A percentile compares a stretch with the other conserved stretches of the same genome.
These are phyloP conservation scores for Beta corolliflora DNA, from an alignment of 179 eudicot species.

Conservation along the genomic window DNA sequence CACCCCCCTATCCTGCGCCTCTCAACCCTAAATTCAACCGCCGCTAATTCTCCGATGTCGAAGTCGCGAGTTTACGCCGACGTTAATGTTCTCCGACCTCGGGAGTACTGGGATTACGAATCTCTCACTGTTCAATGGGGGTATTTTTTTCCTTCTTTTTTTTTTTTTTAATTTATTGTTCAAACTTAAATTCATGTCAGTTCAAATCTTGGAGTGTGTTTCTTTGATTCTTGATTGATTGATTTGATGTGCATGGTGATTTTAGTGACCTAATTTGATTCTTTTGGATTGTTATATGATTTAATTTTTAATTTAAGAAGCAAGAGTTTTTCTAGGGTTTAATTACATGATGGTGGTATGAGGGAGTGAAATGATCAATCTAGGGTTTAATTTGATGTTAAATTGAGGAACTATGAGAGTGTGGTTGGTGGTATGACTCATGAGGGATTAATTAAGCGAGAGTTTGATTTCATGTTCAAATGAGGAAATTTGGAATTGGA, in stretches of 20 bases:
- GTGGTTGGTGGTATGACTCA: too few species aligned
- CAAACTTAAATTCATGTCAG: not conserved
- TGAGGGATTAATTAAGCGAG: too few species aligned
- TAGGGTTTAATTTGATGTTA: not conserved
- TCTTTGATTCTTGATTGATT: too few species aligned
- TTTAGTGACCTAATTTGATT: not conserved
- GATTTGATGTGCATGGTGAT: slow-evolving; percentile 3
- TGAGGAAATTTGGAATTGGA: not conserved
- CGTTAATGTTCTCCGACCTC: slow-evolving; percentile 46
- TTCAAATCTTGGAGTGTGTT: not conserved
- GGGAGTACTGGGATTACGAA: slow-evolving; percentile 53
- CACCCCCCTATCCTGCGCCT: slow-evolving; percentile 32
- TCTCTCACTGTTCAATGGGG: slow-evolving; percentile 56
- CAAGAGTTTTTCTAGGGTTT: too few species aligned
- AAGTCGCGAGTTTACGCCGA: slow-evolving; percentile 50
- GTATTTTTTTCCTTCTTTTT: slow-evolving; percentile 21
- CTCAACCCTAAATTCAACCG: slow-evolving; percentile 10
- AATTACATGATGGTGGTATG: too few species aligned
- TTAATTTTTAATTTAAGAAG: not conserved
- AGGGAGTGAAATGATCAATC: not conserved
- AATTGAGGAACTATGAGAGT: not conserved
- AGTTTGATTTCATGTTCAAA: not conserved
- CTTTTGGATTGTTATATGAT: too few species aligned
- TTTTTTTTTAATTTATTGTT: too few species aligned
- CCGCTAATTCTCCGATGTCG: slow-evolving; percentile 27